Evolutionary conservation across 257 asterid species (phyloP).

Genomic region (Solanum chilense): DNA sequence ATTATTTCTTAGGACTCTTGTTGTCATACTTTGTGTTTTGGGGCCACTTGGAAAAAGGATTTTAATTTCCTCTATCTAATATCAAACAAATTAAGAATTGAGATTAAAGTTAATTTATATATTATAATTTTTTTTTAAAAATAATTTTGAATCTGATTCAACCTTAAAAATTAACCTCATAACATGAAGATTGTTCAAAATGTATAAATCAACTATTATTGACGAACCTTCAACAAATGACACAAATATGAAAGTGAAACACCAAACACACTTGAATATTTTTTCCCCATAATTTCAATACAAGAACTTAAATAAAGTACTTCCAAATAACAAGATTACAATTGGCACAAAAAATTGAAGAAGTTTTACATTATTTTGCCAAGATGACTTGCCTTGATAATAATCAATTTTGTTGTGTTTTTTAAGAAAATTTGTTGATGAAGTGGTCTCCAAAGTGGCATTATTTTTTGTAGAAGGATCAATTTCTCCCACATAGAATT

Average conservation of each 20-base stretch:
- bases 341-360: constrained; percentile 21
- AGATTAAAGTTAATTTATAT: neutral
- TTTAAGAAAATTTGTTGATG: neutral
- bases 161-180: neutral
- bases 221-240: neutral
- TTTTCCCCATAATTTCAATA: neutral
- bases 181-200: too few species aligned
- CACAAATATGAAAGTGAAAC: neutral
- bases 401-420: neutral
- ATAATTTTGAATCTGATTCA: too few species aligned
- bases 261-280: neutral
- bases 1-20: neutral
- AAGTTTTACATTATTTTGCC: constrained; percentile 5
- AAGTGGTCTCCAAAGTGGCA: neutral
- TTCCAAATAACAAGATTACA: constrained; percentile 26
- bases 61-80: neutral
- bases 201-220: neutral
- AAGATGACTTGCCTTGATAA: neutral
- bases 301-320: neutral
- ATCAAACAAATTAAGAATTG: neutral
- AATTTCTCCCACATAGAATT: constrained; percentile 54
- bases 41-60: neutral
- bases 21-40: neutral
- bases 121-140: too few species aligned
- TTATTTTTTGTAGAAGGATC: constrained; percentile 15